Percentiles rank a stretch among this genome's conserved stretches.
phyloP scores from a whole-genome alignment of 306 rosid species.

The Chamaecrista fasciculata region DNA sequence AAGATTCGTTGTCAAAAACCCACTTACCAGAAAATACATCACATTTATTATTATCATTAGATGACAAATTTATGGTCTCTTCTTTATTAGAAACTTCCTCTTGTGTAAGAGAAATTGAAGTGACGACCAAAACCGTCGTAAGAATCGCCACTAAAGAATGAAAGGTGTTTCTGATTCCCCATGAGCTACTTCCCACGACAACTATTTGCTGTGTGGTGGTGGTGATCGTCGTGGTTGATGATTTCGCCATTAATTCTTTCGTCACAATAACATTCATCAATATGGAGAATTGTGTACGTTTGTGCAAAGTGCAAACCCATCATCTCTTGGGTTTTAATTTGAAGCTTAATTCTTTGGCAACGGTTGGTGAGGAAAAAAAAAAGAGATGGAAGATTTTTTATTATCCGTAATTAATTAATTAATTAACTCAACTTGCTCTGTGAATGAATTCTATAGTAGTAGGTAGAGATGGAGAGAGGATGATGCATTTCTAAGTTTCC shows the following conservation, averaged over 20 bases:
- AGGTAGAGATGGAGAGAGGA: slow-evolving; percentile 20
- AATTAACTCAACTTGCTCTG: slow-evolving; percentile 28
- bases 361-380: slow-evolving; percentile 38
- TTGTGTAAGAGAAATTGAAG: slow-evolving; percentile 50
- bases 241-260: slow-evolving; percentile 42
- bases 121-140: slow-evolving; percentile 41
- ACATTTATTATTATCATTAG: slow-evolving; percentile 34
- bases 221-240: neutral
- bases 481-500: slow-evolving; percentile 25
- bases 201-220: slow-evolving; percentile 22
- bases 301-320: too few species aligned
- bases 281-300: too few species aligned
- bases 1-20: slow-evolving; percentile 65
- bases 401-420: neutral
- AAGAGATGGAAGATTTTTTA: slow-evolving; percentile 29
- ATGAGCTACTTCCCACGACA: slow-evolving; percentile 27
- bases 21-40: slow-evolving; percentile 64
- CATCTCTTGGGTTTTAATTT: slow-evolving; percentile 14
- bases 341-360: slow-evolving; percentile 24
- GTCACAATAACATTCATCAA: too few species aligned
- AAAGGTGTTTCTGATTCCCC: slow-evolving; percentile 58
- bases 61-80: neutral
- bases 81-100: slow-evolving; percentile 37
- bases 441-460: slow-evolving; percentile 22
- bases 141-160: slow-evolving; percentile 51